These are phyloP conservation scores for Mycothermus thermophilus DNA, from an alignment of 495 filamentous ascomycete species.

Conservation along the genomic window DNA sequence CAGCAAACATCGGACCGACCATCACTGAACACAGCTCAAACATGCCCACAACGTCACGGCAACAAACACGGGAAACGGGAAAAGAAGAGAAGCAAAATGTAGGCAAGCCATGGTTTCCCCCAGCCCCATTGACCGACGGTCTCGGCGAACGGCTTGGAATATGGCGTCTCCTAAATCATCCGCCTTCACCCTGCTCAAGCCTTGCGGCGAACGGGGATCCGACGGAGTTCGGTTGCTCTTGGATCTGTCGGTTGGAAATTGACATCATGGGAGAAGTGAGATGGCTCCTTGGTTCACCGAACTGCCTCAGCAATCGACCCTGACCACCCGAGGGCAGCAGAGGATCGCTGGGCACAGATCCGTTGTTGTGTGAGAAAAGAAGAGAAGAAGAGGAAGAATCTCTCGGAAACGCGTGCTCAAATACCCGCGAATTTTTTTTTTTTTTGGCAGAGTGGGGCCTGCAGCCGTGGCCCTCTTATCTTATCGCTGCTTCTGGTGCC, in stretches of 20 bases:
- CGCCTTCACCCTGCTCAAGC: conserved; percentile 36
- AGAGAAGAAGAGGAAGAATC: conserved; percentile 27
- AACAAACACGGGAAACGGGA: background rate
- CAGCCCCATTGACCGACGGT: conserved; percentile 69
- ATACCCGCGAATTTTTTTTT: conserved; percentile 18
- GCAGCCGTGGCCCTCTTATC: no score
- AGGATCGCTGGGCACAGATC: conserved; percentile 80
- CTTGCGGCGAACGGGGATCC: conserved; percentile 52
- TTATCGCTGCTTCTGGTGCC: no score
- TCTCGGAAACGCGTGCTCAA: conserved; percentile 2
- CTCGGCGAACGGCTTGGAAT: conserved; percentile 78
- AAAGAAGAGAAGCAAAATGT: conserved; percentile 37
- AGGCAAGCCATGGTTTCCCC: conserved; percentile 75
- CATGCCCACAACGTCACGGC: background rate
- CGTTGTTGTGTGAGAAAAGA: conserved; percentile 35
- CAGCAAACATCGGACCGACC: background rate
- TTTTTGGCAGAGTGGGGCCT: conserved; percentile 15
- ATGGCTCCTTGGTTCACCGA: conserved; percentile 79
- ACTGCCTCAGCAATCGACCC: conserved; percentile 69
- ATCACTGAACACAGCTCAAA: background rate
- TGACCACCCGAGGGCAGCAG: conserved; percentile 38
- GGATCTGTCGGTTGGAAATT: conserved; percentile 91
- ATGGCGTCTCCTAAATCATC: conserved; percentile 52
- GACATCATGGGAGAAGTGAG: conserved; percentile 49
- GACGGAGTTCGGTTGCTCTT: conserved; percentile 49